Conservation (phyloP, 495 filamentous ascomycete genomes). For the Penicillium verhagenii region DNA sequence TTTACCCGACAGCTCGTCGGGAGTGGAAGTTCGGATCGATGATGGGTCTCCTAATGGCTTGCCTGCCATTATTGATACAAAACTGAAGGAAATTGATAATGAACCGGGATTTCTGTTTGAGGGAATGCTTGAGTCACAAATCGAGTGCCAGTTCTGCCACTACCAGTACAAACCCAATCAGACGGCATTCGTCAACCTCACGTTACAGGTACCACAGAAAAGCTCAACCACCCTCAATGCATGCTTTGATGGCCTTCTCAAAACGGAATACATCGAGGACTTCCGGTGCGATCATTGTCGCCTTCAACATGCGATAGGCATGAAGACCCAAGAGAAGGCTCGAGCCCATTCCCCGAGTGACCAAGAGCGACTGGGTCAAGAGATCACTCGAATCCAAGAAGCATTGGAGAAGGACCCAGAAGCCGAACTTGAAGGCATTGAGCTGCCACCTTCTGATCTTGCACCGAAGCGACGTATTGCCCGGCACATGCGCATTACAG, state of each 20-base stretch:
- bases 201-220: constrained; percentile 84
- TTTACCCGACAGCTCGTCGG: constrained; percentile 23
- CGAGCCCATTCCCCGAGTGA: constrained; percentile 45
- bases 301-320: constrained; percentile 70
- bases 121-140: constrained; percentile 83
- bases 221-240: constrained; percentile 62
- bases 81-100: constrained; percentile 44
- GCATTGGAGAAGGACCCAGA: constrained; percentile 80
- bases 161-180: constrained; percentile 82
- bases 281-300: constrained; percentile 93
- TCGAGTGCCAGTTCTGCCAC: constrained; percentile 84
- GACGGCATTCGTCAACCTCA: constrained; percentile 88
- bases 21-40: constrained; percentile 44
- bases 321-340: constrained; percentile 48
- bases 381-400: constrained; percentile 54
- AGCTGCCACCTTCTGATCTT: constrained; percentile 67
- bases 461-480: constrained; percentile 83
- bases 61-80: constrained; percentile 44
- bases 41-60: constrained; percentile 39
- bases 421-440: constrained; percentile 63
- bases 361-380: constrained; percentile 51
- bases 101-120: constrained; percentile 85
- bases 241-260: constrained; percentile 92
- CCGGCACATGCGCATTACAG: constrained; percentile 78
- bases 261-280: constrained; percentile 93